phyloP scores from a whole-genome alignment of 805 yeast species.

The Kodamaea fukazawae region DNA sequence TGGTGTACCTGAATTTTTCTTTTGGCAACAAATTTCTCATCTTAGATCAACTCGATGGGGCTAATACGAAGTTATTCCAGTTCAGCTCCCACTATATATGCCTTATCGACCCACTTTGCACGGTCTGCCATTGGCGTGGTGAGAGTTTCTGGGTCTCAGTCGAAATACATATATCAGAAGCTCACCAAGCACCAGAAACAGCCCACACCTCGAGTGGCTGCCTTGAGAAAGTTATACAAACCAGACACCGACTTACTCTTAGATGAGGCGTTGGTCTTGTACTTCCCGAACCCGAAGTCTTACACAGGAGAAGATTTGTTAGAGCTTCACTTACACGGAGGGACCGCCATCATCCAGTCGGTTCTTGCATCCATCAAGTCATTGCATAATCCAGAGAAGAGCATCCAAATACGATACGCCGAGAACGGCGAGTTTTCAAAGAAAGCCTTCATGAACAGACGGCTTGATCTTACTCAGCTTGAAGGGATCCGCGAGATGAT shows the following conservation, averaged over 20 bases:
- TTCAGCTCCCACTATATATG: constrained; percentile 71
- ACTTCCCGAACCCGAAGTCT: constrained; percentile 69
- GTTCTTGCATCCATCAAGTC: constrained; percentile 60
- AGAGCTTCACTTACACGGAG: constrained; percentile 94
- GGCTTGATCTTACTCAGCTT: constrained; percentile 81
- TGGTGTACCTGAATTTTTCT: not conserved
- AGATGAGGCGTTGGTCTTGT: constrained; percentile 75
- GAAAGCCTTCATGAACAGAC: constrained; percentile 81
- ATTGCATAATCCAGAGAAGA: constrained; percentile 45
- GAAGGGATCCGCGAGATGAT: constrained; percentile 89
- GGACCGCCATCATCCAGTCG: constrained; percentile 74
- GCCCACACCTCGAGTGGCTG: constrained; percentile 55
- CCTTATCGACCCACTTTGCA: constrained; percentile 80
- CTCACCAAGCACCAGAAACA: constrained; percentile 40
- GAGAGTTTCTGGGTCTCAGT: constrained; percentile 73
- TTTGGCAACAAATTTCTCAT: constrained; percentile 1
- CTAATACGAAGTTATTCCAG: not conserved
- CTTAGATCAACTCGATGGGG: not conserved
- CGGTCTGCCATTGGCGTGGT: constrained; percentile 85
- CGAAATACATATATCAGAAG: constrained; percentile 41
- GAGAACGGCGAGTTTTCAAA: constrained; percentile 90
- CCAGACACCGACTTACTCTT: constrained; percentile 44
- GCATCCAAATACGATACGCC: constrained; percentile 65
- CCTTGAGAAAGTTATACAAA: constrained; percentile 54
- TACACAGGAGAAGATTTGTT: constrained; percentile 91